Conservation (phyloP, 495 filamentous ascomycete genomes). For the Podospora bellae-mahoneyi region DNA sequence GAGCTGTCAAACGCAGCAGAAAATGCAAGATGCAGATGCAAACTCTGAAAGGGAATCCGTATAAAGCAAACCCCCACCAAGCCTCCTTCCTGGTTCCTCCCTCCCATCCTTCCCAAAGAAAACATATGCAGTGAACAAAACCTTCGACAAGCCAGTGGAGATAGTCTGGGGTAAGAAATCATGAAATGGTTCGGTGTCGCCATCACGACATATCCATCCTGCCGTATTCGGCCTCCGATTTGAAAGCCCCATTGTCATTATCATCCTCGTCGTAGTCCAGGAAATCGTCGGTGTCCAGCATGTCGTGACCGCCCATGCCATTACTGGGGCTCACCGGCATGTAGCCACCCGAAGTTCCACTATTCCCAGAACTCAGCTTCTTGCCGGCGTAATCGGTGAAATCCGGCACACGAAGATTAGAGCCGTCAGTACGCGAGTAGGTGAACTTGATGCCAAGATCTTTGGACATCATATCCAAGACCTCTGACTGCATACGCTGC, state of each 20-base stretch:
- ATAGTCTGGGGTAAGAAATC: slow-evolving; percentile 6
- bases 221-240: slow-evolving; percentile 85
- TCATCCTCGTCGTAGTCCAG: slow-evolving; percentile 67
- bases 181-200: background rate
- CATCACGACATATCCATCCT: slow-evolving; percentile 57
- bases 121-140: background rate
- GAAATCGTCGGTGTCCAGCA: slow-evolving; percentile 57
- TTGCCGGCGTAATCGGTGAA: slow-evolving; percentile 91
- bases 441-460: slow-evolving; percentile 48
- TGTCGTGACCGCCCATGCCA: slow-evolving; percentile 55
- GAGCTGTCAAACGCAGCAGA: slow-evolving; percentile 7
- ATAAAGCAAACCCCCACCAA: background rate
- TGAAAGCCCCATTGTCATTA: slow-evolving; percentile 55
- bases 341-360: slow-evolving; percentile 22
- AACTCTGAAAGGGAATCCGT: background rate
- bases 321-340: slow-evolving; percentile 67
- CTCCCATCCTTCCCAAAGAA: slow-evolving; percentile 1
- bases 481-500: slow-evolving; percentile 87
- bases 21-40: slow-evolving; percentile 12
- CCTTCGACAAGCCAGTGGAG: background rate
- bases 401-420: slow-evolving; percentile 82
- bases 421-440: slow-evolving; percentile 81
- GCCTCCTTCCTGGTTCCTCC: background rate
- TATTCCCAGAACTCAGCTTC: slow-evolving; percentile 47
- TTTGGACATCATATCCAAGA: slow-evolving; percentile 69